Percentiles rank a stretch among this genome's conserved stretches.
These are phyloP conservation scores for Geotrichum bryndzae DNA, from an alignment of 1,139 yeast species.

Conservation along the genomic window DNA sequence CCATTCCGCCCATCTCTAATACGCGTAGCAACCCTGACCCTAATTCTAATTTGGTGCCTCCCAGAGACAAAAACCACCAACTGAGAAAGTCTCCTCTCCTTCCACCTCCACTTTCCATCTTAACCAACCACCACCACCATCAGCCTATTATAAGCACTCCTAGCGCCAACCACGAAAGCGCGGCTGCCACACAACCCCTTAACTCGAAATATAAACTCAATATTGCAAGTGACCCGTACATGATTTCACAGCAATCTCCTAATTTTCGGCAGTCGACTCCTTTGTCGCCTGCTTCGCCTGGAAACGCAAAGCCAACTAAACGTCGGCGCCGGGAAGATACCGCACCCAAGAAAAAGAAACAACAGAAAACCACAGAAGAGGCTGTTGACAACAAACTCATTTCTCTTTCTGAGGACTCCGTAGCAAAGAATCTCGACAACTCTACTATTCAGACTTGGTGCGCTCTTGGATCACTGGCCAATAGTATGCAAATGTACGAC, in stretches of 20 bases:
- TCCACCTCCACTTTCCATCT: not conserved
- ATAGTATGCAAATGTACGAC: constrained; percentile 79
- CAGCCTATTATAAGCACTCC: not conserved
- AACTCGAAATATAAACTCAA: not conserved
- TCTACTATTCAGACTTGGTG: constrained; percentile 89
- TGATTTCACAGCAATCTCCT: constrained; percentile 3
- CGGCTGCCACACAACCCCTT: not conserved
- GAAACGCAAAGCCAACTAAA: not conserved
- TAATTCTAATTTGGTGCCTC: not conserved
- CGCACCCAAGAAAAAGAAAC: not conserved
- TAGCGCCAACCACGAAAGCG: not conserved
- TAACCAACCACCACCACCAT: constrained; percentile 5
- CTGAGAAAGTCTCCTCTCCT: not conserved
- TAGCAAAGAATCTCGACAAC: constrained; percentile 40
- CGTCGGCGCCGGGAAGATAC: constrained; percentile 6
- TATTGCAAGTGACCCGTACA: not conserved
- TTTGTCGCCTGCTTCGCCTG: constrained; percentile 11
- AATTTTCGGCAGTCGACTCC: constrained; percentile 8
- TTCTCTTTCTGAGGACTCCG: constrained; percentile 33
- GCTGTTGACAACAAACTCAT: not conserved
- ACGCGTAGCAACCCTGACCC: constrained; percentile 8
- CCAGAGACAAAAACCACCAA: not conserved
- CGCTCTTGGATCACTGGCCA: constrained; percentile 82
- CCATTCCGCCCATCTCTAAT: constrained; percentile 11
- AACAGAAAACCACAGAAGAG: not conserved